These are phyloP conservation scores for Gilbertella persicaria DNA, from an alignment of 371 early-diverging fungal genomes.

Conservation along the genomic window DNA sequence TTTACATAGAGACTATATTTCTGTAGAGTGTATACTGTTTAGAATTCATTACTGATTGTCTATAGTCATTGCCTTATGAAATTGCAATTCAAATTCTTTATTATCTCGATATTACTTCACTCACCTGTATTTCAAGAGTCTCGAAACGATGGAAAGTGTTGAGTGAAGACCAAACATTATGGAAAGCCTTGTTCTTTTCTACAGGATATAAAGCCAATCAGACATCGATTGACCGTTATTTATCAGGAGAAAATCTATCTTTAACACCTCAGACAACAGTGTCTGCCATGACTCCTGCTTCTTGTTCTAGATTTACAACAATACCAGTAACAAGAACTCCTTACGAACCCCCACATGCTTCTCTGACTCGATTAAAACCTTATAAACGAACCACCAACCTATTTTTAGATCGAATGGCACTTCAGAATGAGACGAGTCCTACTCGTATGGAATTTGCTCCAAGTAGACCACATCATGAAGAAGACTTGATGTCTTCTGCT, in stretches of 20 bases:
- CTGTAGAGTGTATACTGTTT: conserved; percentile 30
- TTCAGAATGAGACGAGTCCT: neutral
- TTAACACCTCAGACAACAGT: conserved; percentile 6
- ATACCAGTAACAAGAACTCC: conserved; percentile 19
- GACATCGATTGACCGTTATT: conserved; percentile 45
- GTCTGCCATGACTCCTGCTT: neutral
- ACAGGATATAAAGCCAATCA: conserved; percentile 58
- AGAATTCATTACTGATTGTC: neutral
- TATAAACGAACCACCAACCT: conserved; percentile 14
- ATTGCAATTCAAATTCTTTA: conserved; percentile 64
- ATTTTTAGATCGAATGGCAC: conserved; percentile 7
- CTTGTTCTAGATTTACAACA: neutral
- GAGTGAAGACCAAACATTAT: conserved; percentile 64
- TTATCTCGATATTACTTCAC: conserved; percentile 51
- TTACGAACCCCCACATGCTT: neutral
- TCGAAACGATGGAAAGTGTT: conserved; percentile 66
- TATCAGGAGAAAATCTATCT: conserved; percentile 16
- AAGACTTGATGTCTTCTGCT: neutral
- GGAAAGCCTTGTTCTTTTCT: conserved; percentile 59
- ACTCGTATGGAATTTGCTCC: neutral
- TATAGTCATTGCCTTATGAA: conserved; percentile 61
- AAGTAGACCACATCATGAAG: neutral
- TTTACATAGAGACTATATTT: conserved; percentile 63
- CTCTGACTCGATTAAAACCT: conserved; percentile 12
- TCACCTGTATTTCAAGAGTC: conserved; percentile 49